These are phyloP conservation scores for Berberis vulgaris DNA, from an alignment of 164 flowering plant genomes.

Conservation along the genomic window DNA sequence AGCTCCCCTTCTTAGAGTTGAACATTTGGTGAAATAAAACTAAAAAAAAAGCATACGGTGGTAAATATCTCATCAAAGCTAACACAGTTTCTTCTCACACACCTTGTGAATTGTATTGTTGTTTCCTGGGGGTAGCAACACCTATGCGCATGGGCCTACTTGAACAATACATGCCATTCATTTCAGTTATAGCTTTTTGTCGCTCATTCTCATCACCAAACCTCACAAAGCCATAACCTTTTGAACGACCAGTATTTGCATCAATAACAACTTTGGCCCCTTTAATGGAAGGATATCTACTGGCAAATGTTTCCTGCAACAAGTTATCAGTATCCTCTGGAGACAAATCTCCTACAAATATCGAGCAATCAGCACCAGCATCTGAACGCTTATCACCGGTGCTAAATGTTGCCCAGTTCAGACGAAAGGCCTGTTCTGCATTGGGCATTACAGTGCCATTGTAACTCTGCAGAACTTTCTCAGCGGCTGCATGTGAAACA, in stretches of 20 bases:
- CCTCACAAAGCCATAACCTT: neutral
- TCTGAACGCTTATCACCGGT: neutral
- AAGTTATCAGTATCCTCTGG: neutral
- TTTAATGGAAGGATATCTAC: neutral
- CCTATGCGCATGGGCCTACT: too few relatives aligned
- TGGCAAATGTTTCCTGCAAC: neutral
- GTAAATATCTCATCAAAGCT: too few relatives aligned
- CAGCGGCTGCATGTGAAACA: neutral
- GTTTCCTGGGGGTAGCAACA: too few relatives aligned
- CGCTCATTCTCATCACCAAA: neutral
- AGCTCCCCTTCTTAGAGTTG: too few relatives aligned
- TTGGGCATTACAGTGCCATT: neutral
- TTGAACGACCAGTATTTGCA: neutral
- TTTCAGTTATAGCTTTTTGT: too few relatives aligned
- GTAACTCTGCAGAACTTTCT: neutral
- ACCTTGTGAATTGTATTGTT: too few relatives aligned
- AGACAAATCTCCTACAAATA: neutral
- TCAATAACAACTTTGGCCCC: neutral
- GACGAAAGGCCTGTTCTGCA: neutral
- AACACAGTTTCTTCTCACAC: too few relatives aligned
- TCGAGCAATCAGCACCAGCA: neutral
- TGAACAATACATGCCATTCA: too few relatives aligned
- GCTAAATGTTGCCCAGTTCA: neutral
- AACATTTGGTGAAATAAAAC: too few relatives aligned
- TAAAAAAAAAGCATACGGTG: too few relatives aligned